phyloP scores from a whole-genome alignment of 1,284 basidiomycete species.

The Heterobasidion irregulare region DNA sequence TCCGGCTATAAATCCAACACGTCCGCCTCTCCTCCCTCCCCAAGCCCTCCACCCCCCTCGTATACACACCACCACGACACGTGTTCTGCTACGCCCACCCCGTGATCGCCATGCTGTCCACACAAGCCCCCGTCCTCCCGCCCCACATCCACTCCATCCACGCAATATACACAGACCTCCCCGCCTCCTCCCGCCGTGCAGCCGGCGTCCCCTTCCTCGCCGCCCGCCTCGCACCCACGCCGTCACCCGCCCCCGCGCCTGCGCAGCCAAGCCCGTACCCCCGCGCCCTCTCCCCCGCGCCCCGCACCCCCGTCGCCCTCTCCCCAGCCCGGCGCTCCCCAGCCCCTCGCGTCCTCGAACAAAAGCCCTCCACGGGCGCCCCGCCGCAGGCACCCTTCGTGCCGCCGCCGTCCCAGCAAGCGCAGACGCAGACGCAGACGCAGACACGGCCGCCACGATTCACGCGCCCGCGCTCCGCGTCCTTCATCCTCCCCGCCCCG shows the following conservation, averaged over 20 bases:
- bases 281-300: not conserved
- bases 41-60: too few species aligned
- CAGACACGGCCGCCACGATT: too few species aligned
- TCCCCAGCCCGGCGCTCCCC: constrained; percentile 5
- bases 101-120: constrained; percentile 8
- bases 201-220: constrained; percentile 13
- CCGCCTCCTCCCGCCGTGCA: constrained; percentile 12
- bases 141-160: constrained; percentile 12
- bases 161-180: constrained; percentile 12
- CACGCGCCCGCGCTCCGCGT: constrained; percentile 1
- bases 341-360: not conserved
- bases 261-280: not conserved
- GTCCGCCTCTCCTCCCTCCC: too few species aligned
- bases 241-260: not conserved
- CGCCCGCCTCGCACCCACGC: constrained; percentile 2
- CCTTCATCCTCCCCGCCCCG: not conserved
- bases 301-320: not conserved
- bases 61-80: not conserved
- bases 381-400: not conserved
- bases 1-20: too few species aligned
- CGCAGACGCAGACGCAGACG: not conserved
- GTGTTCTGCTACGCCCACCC: constrained; percentile 1
- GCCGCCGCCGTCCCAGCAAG: not conserved
- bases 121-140: constrained; percentile 6
- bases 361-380: not conserved